phyloP scores from a whole-genome alignment of 768 basidiomycete species.

The Kwoniella bestiolae region DNA sequence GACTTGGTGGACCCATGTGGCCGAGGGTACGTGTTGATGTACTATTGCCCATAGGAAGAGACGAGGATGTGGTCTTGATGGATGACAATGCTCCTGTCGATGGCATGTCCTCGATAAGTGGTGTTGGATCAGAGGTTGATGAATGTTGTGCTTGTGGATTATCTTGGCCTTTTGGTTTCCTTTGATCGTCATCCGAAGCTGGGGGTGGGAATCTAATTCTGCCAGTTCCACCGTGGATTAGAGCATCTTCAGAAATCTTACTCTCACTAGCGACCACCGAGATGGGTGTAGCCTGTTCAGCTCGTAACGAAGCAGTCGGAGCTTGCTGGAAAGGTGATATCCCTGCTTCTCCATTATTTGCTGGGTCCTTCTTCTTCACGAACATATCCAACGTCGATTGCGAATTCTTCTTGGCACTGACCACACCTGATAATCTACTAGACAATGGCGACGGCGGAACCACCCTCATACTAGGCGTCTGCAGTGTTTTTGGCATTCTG shows the following conservation, averaged over 20 bases:
- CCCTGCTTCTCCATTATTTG: not conserved
- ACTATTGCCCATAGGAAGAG: slow-evolving; percentile 11
- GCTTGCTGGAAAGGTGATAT: not conserved
- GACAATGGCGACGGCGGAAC: slow-evolving; percentile 4
- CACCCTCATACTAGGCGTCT: slow-evolving; percentile 4
- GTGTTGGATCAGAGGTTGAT: too few species aligned
- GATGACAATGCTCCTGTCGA: too few species aligned
- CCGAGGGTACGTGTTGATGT: slow-evolving; percentile 29
- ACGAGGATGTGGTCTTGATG: not conserved
- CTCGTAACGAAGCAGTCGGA: too few species aligned
- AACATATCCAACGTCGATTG: slow-evolving; percentile 12
- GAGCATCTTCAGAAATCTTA: too few species aligned
- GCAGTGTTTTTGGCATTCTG: slow-evolving; percentile 2
- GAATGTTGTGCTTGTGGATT: too few species aligned
- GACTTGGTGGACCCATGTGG: slow-evolving; percentile 3
- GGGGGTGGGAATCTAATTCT: too few species aligned
- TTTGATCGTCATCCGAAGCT: too few species aligned
- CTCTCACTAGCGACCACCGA: too few species aligned
- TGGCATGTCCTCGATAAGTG: too few species aligned
- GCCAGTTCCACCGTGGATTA: too few species aligned
- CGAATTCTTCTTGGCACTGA: not conserved
- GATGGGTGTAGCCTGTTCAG: not conserved
- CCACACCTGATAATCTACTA: slow-evolving; percentile 1
- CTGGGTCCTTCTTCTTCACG: not conserved
- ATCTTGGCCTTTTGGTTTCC: too few species aligned